These are phyloP conservation scores for Ogataea methylovora DNA, from an alignment of 805 yeast species.

Conservation along the genomic window DNA sequence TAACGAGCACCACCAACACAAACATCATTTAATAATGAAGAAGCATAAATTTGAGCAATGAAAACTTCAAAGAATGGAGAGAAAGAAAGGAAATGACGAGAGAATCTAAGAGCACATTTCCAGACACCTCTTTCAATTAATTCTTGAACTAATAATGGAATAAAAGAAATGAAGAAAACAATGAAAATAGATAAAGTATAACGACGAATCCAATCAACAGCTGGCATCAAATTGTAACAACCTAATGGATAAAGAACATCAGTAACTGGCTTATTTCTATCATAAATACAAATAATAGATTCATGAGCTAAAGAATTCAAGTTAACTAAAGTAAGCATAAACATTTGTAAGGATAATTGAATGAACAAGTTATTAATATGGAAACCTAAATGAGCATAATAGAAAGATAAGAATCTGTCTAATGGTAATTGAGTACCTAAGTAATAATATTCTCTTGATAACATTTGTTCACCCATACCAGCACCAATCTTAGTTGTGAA, in stretches of 20 bases:
- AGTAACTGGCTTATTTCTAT: slow-evolving; percentile 58
- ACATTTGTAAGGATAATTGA: slow-evolving; percentile 66
- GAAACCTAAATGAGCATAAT: slow-evolving; percentile 84
- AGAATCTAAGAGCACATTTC: slow-evolving; percentile 64
- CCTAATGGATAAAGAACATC: slow-evolving; percentile 61
- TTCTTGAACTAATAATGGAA: slow-evolving; percentile 75
- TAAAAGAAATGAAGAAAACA: slow-evolving; percentile 72
- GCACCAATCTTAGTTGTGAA: slow-evolving; percentile 87
- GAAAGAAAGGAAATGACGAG: slow-evolving; percentile 59
- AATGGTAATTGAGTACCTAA: slow-evolving; percentile 74
- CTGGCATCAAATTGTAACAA: slow-evolving; percentile 68
- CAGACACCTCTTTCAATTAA: slow-evolving; percentile 75
- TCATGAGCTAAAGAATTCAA: slow-evolving; percentile 69
- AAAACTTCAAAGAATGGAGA: slow-evolving; percentile 82
- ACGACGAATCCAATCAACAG: slow-evolving; percentile 76
- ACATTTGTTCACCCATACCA: slow-evolving; percentile 89
- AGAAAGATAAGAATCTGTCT: slow-evolving; percentile 75
- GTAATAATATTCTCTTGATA: slow-evolving; percentile 77
- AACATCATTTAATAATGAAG: slow-evolving; percentile 63
- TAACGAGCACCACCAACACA: slow-evolving; percentile 83
- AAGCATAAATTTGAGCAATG: slow-evolving; percentile 72
- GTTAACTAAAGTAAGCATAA: slow-evolving; percentile 63
- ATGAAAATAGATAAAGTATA: slow-evolving; percentile 75
- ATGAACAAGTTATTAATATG: slow-evolving; percentile 76
- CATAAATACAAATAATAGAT: slow-evolving; percentile 58